Base-by-base conservation (phyloP, 192 early-diverging fungal genomes). In the Gryganskiella cystojenkinii region DNA sequence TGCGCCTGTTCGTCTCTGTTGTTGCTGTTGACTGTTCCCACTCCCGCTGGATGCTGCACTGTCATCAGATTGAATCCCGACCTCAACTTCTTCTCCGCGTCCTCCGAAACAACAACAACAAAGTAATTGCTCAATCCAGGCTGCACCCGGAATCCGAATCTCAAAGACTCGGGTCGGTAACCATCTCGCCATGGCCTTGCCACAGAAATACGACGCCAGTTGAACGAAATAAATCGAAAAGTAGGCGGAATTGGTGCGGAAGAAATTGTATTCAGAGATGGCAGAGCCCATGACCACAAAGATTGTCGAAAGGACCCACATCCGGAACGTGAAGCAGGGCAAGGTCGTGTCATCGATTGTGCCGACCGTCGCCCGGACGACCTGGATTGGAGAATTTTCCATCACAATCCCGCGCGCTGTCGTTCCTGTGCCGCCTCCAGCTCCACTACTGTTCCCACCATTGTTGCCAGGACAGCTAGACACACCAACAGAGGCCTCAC, bases 261-360 rank as follows among this genome's bases (percentile, higher is more conserved):
- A 82, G 57, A 75, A 80, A 22, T 82, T 82, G 55, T 80, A 82
- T 68, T 82, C 62, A 2, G 83, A 79, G 33, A 84, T 55, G 3
- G 83, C 65, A 0, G 80, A 75, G 5, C 83, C 80, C 53, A 84
- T 61, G 43, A 57, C 34, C 28, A 75, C 58, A 67, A 75, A 75
- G 22, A 67, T 24, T 3, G 71, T 75, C 24, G 86, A 82, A 20
- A 89, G 67, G 3, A 82, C 54, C 86, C 84, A 89, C 58, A 81
- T 80, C 20, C 88, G 74, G 42, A 86, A 84, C 2, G 88, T 88
- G 33, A 88, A 62, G 35, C 80, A 78, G 10, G 83, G 85, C 34
- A 86, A 28, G 3, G 74, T 73, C 4, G 81, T 27, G 61, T 89
- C 86, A 24, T 81, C 80, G 0, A 67, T 34, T 2, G 58, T 71